phyloP scores from a whole-genome alignment of 768 basidiomycete genomes.

The Lactarius hatsudake region DNA sequence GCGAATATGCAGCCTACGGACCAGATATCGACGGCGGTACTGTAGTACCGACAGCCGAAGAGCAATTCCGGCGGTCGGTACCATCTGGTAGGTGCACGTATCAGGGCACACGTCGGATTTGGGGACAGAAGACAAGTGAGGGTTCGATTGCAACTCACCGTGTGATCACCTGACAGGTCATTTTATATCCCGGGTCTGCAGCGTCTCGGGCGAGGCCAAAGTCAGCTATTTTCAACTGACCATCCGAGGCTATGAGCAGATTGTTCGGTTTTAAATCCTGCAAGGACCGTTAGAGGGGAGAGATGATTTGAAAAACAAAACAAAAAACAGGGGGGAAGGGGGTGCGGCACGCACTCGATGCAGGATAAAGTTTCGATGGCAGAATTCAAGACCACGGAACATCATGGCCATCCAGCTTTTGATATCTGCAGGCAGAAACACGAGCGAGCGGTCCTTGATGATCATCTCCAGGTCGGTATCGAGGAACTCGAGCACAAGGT shows the following conservation, averaged over 20 bases:
- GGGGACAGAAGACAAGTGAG: neutral
- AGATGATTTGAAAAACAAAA: too few species aligned
- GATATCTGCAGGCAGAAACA: slow-evolving; percentile 93
- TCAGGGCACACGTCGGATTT: neutral
- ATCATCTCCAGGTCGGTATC: slow-evolving; percentile 96
- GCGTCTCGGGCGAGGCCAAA: slow-evolving; percentile 98
- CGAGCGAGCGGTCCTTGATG: slow-evolving; percentile 88
- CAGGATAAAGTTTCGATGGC: slow-evolving; percentile 89
- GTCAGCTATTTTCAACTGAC: slow-evolving; percentile 95
- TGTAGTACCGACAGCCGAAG: slow-evolving; percentile 87
- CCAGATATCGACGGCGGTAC: slow-evolving; percentile 93
- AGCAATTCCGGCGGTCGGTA: slow-evolving; percentile 96
- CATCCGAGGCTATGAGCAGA: slow-evolving; percentile 86
- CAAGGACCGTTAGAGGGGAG: neutral
- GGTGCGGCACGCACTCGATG: slow-evolving; percentile 65
- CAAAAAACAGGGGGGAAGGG: neutral
- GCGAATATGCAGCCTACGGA: slow-evolving; percentile 98
- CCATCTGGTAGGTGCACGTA: slow-evolving; percentile 62
- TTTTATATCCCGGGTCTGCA: slow-evolving; percentile 90
- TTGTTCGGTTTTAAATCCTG: slow-evolving; percentile 99
- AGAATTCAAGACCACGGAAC: slow-evolving; percentile 95
- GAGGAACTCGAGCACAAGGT: slow-evolving; percentile 94
- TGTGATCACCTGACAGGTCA: slow-evolving; percentile 99
- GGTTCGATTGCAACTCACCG: slow-evolving; percentile 49
- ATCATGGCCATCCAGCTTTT: slow-evolving; percentile 99